Evolutionary conservation across 83 land plant species (phyloP).

Genomic region (Picea abies): DNA sequence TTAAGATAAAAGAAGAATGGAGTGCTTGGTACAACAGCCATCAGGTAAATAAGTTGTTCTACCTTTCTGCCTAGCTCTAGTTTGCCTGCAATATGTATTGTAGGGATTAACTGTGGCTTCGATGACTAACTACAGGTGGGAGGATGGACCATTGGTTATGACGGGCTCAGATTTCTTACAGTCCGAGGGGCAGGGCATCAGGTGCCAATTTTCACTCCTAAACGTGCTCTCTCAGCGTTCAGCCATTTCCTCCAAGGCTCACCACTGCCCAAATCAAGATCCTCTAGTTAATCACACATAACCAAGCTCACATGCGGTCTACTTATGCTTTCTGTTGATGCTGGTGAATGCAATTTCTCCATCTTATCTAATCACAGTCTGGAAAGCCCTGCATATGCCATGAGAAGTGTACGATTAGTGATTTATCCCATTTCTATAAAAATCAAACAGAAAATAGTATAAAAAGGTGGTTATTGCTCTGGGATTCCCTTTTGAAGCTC

Average conservation of each 20-base stretch:
- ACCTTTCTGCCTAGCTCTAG: not conserved
- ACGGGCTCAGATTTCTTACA: slow-evolving; percentile 66
- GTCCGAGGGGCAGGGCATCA: slow-evolving; percentile 75
- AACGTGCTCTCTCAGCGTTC: slow-evolving; percentile 33
- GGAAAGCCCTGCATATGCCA: too few species aligned
- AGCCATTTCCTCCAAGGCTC: slow-evolving; percentile 37
- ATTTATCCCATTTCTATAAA: too few species aligned
- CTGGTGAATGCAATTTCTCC: too few species aligned
- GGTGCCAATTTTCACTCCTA: slow-evolving; percentile 60
- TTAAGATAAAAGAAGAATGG: slow-evolving; percentile 47
- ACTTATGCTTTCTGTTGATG: too few species aligned
- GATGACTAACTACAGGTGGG: slow-evolving; percentile 40
- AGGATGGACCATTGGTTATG: slow-evolving; percentile 69
- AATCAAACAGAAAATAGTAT: too few species aligned
- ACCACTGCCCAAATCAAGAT: slow-evolving; percentile 31
- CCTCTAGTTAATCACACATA: too few species aligned
- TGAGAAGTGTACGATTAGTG: too few species aligned
- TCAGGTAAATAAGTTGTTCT: slow-evolving; percentile 11
- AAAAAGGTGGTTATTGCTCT: too few species aligned
- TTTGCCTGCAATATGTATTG: not conserved
- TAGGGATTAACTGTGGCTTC: not conserved
- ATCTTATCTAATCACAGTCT: too few species aligned
- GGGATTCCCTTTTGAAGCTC: too few species aligned
- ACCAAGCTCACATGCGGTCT: too few species aligned
- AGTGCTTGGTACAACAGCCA: slow-evolving; percentile 48